A percentile compares a stretch with the other conserved stretches of the same genome.
These are phyloP conservation scores for Venturia nashicola DNA, from an alignment of 2,329 filamentous ascomycete species.

Conservation along the genomic window DNA sequence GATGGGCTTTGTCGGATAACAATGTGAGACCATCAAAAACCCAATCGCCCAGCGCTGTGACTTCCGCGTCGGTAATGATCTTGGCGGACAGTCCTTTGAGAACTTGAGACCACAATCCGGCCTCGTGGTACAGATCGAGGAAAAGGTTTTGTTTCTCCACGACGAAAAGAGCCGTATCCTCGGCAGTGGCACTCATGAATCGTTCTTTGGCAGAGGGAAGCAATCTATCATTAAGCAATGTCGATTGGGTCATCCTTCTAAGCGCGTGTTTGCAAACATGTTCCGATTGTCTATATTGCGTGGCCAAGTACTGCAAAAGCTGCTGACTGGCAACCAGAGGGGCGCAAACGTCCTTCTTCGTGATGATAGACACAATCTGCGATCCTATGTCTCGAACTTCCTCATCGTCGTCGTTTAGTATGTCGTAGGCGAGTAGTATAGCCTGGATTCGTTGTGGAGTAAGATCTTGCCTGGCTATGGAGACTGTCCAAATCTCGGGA, in stretches of 20 bases:
- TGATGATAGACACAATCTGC: conserved; percentile 26
- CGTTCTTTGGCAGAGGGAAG: not conserved
- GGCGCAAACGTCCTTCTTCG: conserved; percentile 20
- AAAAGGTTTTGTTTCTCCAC: conserved; percentile 94
- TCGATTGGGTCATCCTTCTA: conserved; percentile 13
- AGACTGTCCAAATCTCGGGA: not conserved
- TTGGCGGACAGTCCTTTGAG: conserved; percentile 24
- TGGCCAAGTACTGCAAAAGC: conserved; percentile 22
- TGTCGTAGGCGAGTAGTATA: conserved; percentile 58
- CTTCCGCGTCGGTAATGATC: conserved; percentile 9
- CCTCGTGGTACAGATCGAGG: conserved; percentile 56
- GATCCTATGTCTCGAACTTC: conserved; percentile 63
- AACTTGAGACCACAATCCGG: conserved; percentile 51
- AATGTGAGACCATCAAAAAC: conserved; percentile 38
- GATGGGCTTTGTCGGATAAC: conserved; percentile 19
- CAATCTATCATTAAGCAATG: not conserved
- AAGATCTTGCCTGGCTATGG: not conserved
- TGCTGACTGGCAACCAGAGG: conserved; percentile 36
- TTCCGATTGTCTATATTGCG: conserved; percentile 21
- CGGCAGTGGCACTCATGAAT: not conserved
- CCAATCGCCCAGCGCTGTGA: conserved; percentile 31
- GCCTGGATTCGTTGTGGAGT: conserved; percentile 36
- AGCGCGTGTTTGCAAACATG: conserved; percentile 25
- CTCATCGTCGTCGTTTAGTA: conserved; percentile 82
- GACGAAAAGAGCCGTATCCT: conserved; percentile 63